phyloP scores from a whole-genome alignment of 1,284 basidiomycete species.

The Testicularia cyperi region DNA sequence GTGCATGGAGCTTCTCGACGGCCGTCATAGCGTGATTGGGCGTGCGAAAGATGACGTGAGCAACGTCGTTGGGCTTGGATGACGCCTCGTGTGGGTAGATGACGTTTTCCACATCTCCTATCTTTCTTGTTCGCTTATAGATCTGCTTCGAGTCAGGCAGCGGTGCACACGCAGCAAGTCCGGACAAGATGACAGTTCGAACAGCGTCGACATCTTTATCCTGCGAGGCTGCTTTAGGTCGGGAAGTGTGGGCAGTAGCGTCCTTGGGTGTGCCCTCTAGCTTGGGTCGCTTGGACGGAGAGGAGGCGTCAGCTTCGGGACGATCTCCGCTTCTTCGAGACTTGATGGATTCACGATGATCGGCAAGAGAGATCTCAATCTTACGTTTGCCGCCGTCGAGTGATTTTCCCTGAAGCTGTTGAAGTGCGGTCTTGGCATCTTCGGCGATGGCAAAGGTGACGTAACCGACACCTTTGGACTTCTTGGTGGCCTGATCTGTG shows the following conservation, averaged over 20 bases:
- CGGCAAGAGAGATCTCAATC: slow-evolving; percentile 52
- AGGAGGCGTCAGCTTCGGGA: slow-evolving; percentile 12
- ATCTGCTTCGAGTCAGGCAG: slow-evolving; percentile 50
- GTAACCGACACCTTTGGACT: slow-evolving; percentile 96
- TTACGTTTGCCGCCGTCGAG: slow-evolving; percentile 49
- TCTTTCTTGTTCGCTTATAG: slow-evolving; percentile 57
- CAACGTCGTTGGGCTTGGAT: slow-evolving; percentile 60
- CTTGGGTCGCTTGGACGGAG: slow-evolving; percentile 13
- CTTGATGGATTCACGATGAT: slow-evolving; percentile 37
- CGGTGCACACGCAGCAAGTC: slow-evolving; percentile 45
- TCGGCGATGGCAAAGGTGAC: slow-evolving; percentile 87
- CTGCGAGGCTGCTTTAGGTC: background rate
- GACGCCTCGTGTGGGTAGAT: slow-evolving; percentile 34
- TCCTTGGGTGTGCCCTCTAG: background rate
- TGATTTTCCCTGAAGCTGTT: slow-evolving; percentile 53
- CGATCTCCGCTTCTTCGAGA: slow-evolving; percentile 19
- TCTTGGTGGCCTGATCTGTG: slow-evolving; percentile 72
- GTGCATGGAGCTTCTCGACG: slow-evolving; percentile 82
- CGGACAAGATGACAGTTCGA: slow-evolving; percentile 54
- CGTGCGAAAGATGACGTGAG: slow-evolving; percentile 75
- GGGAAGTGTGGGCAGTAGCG: background rate
- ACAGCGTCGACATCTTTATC: slow-evolving; percentile 53
- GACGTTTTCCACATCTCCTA: slow-evolving; percentile 57
- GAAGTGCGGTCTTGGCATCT: slow-evolving; percentile 68
- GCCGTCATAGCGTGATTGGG: slow-evolving; percentile 73